Evolutionary conservation across 257 asterid genomes (phyloP).

Genomic region (Solanum bulbocastanum): DNA sequence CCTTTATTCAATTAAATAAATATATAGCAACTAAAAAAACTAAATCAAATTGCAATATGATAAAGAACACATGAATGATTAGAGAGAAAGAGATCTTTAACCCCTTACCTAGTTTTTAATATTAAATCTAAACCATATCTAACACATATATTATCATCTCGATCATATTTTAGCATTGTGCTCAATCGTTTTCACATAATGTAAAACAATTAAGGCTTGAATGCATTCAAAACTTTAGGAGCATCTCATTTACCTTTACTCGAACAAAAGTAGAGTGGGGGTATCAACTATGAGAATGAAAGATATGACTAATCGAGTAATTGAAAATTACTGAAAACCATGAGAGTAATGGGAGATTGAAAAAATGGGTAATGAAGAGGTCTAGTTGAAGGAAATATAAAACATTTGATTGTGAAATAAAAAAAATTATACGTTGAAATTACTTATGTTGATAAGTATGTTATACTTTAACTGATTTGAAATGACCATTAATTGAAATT

Average conservation of each 20-base stretch:
- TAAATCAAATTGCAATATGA: too few species aligned
- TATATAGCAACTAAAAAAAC: too few species aligned
- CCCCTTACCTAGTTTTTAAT: neutral
- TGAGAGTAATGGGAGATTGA: neutral
- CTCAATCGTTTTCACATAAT: neutral
- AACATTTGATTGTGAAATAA: too few species aligned
- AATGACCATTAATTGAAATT: too few species aligned
- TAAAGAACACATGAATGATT: too few species aligned
- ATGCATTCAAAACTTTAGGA: neutral
- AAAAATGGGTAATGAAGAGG: neutral
- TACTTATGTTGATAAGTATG: neutral
- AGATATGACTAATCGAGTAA: neutral
- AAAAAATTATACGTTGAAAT: too few species aligned
- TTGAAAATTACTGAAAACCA: too few species aligned
- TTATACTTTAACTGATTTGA: neutral
- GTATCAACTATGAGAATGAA: neutral
- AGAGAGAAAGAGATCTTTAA: too few species aligned
- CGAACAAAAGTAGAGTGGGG: too few species aligned
- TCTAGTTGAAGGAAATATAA: too few species aligned
- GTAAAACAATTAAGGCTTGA: neutral
- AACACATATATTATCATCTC: neutral
- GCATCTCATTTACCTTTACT: neutral
- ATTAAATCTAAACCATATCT: neutral
- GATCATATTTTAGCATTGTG: neutral
- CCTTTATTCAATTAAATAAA: too few species aligned